Percentiles rank a stretch among this genome's conserved stretches.
phyloP scores from a whole-genome alignment of 257 asterid genomes.

The Solanum corneliomulleri region DNA sequence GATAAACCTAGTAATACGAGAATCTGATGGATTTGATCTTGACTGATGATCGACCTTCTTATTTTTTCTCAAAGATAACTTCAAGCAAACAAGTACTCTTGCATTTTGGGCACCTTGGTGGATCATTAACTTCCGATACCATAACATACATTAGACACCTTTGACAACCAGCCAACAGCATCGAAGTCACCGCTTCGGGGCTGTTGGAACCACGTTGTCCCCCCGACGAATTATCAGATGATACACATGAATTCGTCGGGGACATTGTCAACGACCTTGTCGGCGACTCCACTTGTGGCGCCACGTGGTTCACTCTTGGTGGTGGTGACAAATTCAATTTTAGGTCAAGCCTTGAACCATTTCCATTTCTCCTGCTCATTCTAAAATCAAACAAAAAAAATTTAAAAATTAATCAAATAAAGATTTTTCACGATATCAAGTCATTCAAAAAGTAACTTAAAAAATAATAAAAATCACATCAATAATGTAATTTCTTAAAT shows the following conservation, averaged over 20 bases:
- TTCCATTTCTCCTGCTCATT: constrained; percentile 27
- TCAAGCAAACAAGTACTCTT: constrained; percentile 79
- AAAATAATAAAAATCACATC: background rate
- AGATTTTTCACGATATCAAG: background rate
- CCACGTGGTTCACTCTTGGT: constrained; percentile 17
- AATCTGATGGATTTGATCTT: background rate
- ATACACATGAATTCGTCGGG: constrained; percentile 47
- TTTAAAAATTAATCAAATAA: background rate
- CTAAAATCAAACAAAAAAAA: background rate
- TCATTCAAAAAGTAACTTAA: background rate
- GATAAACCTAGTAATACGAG: background rate
- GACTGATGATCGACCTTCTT: background rate
- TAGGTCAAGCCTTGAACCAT: constrained; percentile 27
- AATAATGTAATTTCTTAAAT: background rate
- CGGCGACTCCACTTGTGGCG: constrained; percentile 24
- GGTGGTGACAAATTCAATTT: constrained; percentile 53
- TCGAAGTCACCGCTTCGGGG: constrained; percentile 24
- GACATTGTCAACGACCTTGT: constrained; percentile 27
- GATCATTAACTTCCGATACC: constrained; percentile 62
- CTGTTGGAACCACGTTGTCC: constrained; percentile 34
- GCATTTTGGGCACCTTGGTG: constrained; percentile 85
- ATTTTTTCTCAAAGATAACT: constrained; percentile 18
- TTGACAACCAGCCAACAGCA: constrained; percentile 50
- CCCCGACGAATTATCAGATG: constrained; percentile 60
- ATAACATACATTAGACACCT: constrained; percentile 87